These are phyloP conservation scores for Fusarium paranaense DNA, from an alignment of 2,329 filamentous ascomycete genomes.

Conservation along the genomic window DNA sequence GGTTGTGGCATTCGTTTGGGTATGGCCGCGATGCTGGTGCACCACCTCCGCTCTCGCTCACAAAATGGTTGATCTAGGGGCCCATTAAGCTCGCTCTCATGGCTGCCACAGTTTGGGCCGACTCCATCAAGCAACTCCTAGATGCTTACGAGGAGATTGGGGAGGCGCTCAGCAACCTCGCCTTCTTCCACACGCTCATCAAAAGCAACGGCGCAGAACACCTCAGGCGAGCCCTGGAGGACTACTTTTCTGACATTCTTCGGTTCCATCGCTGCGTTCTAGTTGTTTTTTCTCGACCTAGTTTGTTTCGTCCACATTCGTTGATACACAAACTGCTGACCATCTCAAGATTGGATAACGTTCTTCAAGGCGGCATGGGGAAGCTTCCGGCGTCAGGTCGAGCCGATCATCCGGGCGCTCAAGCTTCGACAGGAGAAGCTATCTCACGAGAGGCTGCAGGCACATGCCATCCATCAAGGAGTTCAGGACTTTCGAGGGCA, in stretches of 20 bases:
- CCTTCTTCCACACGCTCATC: neutral
- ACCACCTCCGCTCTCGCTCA: neutral
- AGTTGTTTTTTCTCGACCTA: neutral
- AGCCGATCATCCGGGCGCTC: conserved; percentile 5
- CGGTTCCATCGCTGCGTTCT: conserved; percentile 12
- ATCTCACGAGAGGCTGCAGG: neutral
- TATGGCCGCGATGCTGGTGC: neutral
- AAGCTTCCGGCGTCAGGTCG: conserved; percentile 11
- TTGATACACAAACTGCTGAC: neutral
- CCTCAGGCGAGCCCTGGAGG: fast-evolving
- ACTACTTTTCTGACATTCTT: conserved; percentile 12
- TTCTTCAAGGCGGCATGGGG: conserved; percentile 15
- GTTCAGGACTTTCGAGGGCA: neutral
- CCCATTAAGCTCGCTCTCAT: conserved; percentile 13
- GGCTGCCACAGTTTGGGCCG: neutral
- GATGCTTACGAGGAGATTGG: conserved; percentile 2
- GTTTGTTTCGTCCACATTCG: neutral
- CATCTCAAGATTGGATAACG: conserved; percentile 4
- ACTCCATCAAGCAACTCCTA: neutral
- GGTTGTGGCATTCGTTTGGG: conserved; percentile 5
- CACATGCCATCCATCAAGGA: neutral
- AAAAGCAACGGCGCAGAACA: neutral
- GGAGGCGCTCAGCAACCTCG: fast-evolving
- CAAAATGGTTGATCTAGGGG: neutral
- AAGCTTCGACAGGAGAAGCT: neutral